Conservation (phyloP, 371 early-diverging fungal genomes). For the Fennellomyces sp. region DNA sequence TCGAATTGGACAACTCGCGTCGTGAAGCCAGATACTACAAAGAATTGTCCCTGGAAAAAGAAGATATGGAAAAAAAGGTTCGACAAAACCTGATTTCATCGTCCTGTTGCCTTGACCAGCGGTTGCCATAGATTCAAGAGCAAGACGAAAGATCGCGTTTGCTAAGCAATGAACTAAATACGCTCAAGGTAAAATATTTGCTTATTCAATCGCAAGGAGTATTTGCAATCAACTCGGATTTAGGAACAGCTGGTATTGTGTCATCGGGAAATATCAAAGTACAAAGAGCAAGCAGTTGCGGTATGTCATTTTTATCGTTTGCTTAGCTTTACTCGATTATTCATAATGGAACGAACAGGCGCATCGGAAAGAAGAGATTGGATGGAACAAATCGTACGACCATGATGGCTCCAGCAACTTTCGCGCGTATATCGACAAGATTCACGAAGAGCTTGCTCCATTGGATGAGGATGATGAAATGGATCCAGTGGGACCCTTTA, state of each 20-base stretch:
- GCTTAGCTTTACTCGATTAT: not conserved
- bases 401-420: too few species aligned
- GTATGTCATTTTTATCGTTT: conserved; percentile 1
- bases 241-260: not conserved
- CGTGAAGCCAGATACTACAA: not conserved
- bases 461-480: not conserved
- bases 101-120: not conserved
- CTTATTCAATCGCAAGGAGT: not conserved
- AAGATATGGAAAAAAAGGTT: conserved; percentile 4
- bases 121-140: not conserved
- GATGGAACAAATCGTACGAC: conserved; percentile 1
- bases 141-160: not conserved
- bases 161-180: not conserved
- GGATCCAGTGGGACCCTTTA: not conserved
- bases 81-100: not conserved
- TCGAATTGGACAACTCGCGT: not conserved
- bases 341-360: not conserved
- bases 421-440: too few species aligned
- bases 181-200: conserved; percentile 1
- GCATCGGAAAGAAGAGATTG: conserved; percentile 10
- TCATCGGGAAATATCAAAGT: conserved; percentile 1
- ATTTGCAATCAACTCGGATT: not conserved
- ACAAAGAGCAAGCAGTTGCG: not conserved
- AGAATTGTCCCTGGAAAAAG: not conserved
- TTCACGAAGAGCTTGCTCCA: conserved; percentile 2